Evolutionary conservation across 1,284 basidiomycete genomes (phyloP).

Genomic region (Cryptococcus sp.): DNA sequence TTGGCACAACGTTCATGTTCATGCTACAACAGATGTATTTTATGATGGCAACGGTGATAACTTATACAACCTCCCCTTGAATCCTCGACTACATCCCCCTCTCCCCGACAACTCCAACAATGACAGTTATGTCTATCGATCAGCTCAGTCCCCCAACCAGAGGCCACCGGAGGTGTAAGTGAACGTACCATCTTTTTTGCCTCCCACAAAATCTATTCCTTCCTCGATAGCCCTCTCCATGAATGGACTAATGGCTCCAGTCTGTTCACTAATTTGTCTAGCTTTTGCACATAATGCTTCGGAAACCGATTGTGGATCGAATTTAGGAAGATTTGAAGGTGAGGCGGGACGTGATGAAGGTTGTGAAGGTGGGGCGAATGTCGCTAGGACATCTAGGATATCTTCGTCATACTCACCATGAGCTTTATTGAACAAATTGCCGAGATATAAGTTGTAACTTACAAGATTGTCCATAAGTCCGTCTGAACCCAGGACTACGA

Average conservation of each 20-base stretch:
- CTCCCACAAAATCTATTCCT: slow-evolving; percentile 52
- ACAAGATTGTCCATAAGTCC: slow-evolving; percentile 85
- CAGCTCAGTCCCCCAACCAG: not conserved
- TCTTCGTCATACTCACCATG: slow-evolving; percentile 73
- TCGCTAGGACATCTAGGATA: slow-evolving; percentile 78
- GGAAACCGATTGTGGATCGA: slow-evolving; percentile 53
- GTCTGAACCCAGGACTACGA: slow-evolving; percentile 84
- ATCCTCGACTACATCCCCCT: slow-evolving; percentile 12
- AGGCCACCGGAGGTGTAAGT: not conserved
- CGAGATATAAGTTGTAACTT: slow-evolving; percentile 7
- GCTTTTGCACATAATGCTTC: slow-evolving; percentile 54
- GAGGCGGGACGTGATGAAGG: not conserved
- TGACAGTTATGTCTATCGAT: slow-evolving; percentile 38
- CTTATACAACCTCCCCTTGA: too few species aligned
- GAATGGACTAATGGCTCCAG: slow-evolving; percentile 53
- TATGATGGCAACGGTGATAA: too few species aligned
- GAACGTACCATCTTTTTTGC: slow-evolving; percentile 42
- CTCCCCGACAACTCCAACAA: slow-evolving; percentile 45
- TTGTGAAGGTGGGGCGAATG: slow-evolving; percentile 54
- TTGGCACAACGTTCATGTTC: too few species aligned
- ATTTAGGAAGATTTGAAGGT: slow-evolving; percentile 29
- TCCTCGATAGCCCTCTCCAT: slow-evolving; percentile 55
- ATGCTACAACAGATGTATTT: too few species aligned
- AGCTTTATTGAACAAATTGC: not conserved
- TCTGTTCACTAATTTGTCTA: slow-evolving; percentile 52